Percentiles rank a stretch among this genome's conserved stretches.
phyloP scores from a whole-genome alignment of 1,139 yeast genomes.

The Geotrichum citri-aurantii region DNA sequence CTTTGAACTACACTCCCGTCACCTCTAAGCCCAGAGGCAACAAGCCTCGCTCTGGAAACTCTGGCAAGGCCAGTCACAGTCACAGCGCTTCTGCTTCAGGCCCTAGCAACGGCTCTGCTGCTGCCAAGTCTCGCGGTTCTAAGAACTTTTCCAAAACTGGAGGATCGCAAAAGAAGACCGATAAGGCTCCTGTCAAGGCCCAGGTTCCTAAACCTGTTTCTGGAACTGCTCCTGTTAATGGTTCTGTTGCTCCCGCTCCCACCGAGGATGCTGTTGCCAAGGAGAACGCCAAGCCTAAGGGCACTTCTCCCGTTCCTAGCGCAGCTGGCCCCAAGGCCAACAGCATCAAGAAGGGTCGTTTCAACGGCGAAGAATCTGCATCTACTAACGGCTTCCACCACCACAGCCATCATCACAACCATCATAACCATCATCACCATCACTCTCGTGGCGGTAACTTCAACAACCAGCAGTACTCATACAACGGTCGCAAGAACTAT shows the following conservation, averaged over 20 bases:
- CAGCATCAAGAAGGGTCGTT: conserved; percentile 14
- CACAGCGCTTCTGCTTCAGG: background rate
- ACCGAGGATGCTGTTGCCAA: conserved; percentile 6
- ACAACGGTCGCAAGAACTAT: conserved; percentile 15
- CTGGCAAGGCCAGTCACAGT: background rate
- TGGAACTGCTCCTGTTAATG: conserved; percentile 12
- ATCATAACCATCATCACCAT: conserved; percentile 20
- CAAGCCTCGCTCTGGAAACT: conserved; percentile 14
- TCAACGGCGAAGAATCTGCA: conserved; percentile 4
- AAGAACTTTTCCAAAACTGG: conserved; percentile 56
- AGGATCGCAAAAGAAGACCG: conserved; percentile 29
- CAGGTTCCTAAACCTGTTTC: conserved; percentile 1
- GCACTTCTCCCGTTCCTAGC: conserved; percentile 4
- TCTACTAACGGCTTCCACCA: conserved; percentile 4
- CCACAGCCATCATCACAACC: conserved; percentile 4
- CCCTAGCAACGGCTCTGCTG: background rate
- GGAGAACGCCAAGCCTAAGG: background rate
- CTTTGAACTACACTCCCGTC: conserved; percentile 14
- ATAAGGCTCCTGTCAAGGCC: conserved; percentile 1
- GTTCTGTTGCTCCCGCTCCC: conserved; percentile 8
- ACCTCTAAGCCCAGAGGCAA: conserved; percentile 10
- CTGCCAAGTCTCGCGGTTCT: conserved; percentile 13
- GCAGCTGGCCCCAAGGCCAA: conserved; percentile 2
- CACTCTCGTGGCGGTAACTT: conserved; percentile 17
- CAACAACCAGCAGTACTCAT: conserved; percentile 12